Evolutionary conservation across 192 early-diverging fungal genomes (phyloP), one percentile per base, ranked within the genome.

Genomic region (Backusella morwellensis): DNA sequence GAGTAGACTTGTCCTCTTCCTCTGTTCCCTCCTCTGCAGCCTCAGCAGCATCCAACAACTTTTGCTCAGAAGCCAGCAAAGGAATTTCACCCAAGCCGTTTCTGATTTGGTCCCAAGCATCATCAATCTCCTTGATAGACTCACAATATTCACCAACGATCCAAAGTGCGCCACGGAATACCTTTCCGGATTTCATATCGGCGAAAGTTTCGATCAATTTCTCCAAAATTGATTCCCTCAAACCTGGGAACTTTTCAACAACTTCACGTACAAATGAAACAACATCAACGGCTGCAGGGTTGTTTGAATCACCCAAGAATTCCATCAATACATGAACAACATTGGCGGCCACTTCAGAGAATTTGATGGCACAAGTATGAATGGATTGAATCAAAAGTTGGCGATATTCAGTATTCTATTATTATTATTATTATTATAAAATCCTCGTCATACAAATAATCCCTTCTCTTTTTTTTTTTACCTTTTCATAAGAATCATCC

Each of bases 261-360:
- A 99, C 97, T 83, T 99, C 97, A 68, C 95, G 93, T 26, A 99
- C 94, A 91, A 99, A 99, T 8, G 94, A 91, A 79, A 99, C 93
- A 2, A 98, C 98, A 79, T 99, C 98, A 0, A 96, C 95, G 5
- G 95, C 95, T 41, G 93, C 92, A 5, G 95, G 91, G 68, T 93
- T 92, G 84, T 94, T 93, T 59, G 93, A 91, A 67, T 99, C 97
- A 35, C 93, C 90, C 69, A 99, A 84, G 83, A 97, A 99, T 82
- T 96, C 96, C 92, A 99, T 95, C 56, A 99, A 85, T 26, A 96
- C 95, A 78, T 96, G 93, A 32, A 99, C 97, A 7, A 98, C 98
- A 74, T 91, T 93, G n/a, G 96, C 92, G 11, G 98, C 98, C 29
- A 99, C 95, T 77, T 97, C 94, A 32, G 95, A 95, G 86, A 98